Conservation (phyloP, 257 asterid genomes). For the Ligustrum vulgare region DNA sequence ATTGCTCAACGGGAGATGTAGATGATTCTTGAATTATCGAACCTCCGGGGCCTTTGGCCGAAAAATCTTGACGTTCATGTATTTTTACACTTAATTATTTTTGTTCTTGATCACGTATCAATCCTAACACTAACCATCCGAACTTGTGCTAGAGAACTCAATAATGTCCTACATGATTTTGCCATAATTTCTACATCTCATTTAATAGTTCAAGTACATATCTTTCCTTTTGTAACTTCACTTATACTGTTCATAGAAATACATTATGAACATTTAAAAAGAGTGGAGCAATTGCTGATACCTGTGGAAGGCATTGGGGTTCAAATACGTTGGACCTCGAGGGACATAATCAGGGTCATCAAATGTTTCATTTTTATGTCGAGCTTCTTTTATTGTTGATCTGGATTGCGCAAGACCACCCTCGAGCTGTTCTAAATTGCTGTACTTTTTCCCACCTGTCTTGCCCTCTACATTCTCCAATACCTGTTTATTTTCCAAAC, state of each 20-base stretch:
- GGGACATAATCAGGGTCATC: slow-evolving; percentile 56
- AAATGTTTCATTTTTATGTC: slow-evolving; percentile 31
- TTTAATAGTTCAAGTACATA: background rate
- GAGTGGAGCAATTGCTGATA: background rate
- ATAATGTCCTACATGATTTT: background rate
- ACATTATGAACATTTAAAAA: background rate
- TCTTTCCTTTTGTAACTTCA: background rate
- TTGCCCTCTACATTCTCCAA: background rate
- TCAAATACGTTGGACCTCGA: slow-evolving; percentile 40
- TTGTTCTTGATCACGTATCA: too few relatives aligned
- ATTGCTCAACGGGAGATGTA: too few relatives aligned
- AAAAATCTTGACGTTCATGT: too few relatives aligned
- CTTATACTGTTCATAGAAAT: background rate
- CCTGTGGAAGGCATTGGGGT: slow-evolving; percentile 52
- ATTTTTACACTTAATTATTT: too few relatives aligned
- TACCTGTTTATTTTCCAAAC: slow-evolving; percentile 13
- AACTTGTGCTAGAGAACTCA: background rate
- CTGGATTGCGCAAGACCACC: slow-evolving; percentile 50
- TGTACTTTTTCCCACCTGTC: slow-evolving; percentile 13
- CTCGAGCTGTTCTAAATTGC: slow-evolving; percentile 45
- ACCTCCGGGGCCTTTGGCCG: too few relatives aligned
- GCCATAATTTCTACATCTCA: background rate
- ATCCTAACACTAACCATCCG: too few relatives aligned
- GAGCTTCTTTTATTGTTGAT: slow-evolving; percentile 37
- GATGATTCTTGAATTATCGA: too few relatives aligned